A percentile compares a stretch with the other conserved stretches of the same genome.
These are phyloP conservation scores for Suzukiozyma palmioleophila DNA, from an alignment of 1,139 yeast species.

Conservation along the genomic window DNA sequence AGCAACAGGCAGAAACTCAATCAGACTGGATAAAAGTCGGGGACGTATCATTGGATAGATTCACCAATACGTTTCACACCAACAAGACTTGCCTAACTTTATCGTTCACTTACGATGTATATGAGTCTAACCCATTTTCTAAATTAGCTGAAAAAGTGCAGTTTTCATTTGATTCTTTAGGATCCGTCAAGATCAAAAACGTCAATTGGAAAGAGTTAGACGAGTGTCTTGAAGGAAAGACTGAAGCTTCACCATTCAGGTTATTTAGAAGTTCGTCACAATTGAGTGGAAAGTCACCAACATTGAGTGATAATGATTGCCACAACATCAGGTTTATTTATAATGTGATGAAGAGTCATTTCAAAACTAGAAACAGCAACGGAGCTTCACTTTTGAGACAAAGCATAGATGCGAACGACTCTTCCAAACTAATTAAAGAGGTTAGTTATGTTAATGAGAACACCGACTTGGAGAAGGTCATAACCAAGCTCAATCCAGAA, in stretches of 20 bases:
- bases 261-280: constrained; percentile 16
- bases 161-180: constrained; percentile 27
- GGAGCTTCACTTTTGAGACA: constrained; percentile 20
- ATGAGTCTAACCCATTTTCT: constrained; percentile 31
- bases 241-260: constrained; percentile 26
- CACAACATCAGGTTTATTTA: constrained; percentile 32
- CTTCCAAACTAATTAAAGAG: constrained; percentile 7
- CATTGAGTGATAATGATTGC: constrained; percentile 22
- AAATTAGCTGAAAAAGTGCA: constrained; percentile 19
- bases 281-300: constrained; percentile 3
- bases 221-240: constrained; percentile 24
- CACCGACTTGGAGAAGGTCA: constrained; percentile 7
- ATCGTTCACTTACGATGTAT: constrained; percentile 30
- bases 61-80: background rate
- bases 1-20: constrained; percentile 8
- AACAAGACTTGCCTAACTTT: constrained; percentile 31
- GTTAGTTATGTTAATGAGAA: constrained; percentile 7
- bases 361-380: constrained; percentile 26
- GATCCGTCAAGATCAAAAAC: constrained; percentile 19
- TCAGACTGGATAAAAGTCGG: constrained; percentile 13
- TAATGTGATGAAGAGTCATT: constrained; percentile 28
- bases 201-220: constrained; percentile 20
- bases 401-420: constrained; percentile 4
- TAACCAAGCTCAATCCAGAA: constrained; percentile 6
- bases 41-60: constrained; percentile 7